phyloP scores from a whole-genome alignment of 73 alveolate species.

The Stentor coeruleus region DNA sequence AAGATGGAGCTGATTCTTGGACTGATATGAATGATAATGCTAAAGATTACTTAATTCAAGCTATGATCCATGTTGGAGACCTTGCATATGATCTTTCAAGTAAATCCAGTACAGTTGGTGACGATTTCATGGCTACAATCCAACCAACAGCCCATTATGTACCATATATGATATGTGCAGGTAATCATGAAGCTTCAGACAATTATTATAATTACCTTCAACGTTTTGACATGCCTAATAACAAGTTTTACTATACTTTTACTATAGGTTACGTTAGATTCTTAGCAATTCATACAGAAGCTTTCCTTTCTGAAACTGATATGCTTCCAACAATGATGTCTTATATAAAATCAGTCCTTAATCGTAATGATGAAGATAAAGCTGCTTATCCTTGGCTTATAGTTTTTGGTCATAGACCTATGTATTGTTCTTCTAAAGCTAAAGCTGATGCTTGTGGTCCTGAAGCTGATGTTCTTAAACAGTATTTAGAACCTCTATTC shows the following conservation, averaged over 20 bases:
- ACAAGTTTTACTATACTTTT: constrained; percentile 12
- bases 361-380: not conserved
- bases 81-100: not conserved
- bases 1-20: not conserved
- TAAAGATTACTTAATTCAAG: not conserved
- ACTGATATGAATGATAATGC: not conserved
- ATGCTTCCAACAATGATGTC: not conserved
- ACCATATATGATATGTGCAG: constrained; percentile 18
- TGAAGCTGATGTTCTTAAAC: not conserved
- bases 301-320: not conserved
- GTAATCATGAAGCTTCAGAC: not conserved
- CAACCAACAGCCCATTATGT: not conserved
- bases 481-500: not conserved
- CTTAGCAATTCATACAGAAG: constrained; percentile 13
- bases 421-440: constrained; percentile 7
- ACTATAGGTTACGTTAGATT: constrained; percentile 15
- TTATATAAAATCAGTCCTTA: not conserved
- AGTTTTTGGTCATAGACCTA: constrained; percentile 9
- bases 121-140: not conserved
- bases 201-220: constrained; percentile 12
- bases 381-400: constrained; percentile 8
- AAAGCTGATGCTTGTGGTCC: constrained; percentile 20
- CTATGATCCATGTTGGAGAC: constrained; percentile 13
- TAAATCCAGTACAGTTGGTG: not conserved
- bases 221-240: constrained; percentile 17